phyloP scores from a whole-genome alignment of 768 basidiomycete genomes.

The Goffeauzyma gilvescens region DNA sequence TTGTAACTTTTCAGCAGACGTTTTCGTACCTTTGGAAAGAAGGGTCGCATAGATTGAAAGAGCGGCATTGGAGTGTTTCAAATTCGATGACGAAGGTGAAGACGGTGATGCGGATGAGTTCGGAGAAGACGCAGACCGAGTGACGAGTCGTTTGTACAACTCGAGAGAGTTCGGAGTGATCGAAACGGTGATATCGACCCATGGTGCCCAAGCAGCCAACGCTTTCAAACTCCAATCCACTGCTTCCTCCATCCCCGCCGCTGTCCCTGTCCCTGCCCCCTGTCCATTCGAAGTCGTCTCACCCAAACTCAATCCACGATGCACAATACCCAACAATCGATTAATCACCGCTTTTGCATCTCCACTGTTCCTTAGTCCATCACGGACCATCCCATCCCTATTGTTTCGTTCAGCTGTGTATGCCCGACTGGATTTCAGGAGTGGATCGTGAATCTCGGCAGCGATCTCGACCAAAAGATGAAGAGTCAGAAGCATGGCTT shows the following conservation, averaged over 20 bases:
- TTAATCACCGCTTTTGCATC: slow-evolving; percentile 70
- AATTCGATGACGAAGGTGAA: too few species aligned
- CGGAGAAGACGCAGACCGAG: slow-evolving; percentile 54
- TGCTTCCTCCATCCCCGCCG: slow-evolving; percentile 45
- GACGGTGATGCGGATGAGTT: too few species aligned
- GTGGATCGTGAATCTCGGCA: slow-evolving; percentile 88
- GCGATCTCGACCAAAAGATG: slow-evolving; percentile 86
- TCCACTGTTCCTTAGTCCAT: slow-evolving; percentile 69
- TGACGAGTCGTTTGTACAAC: slow-evolving; percentile 63
- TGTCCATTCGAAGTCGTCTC: slow-evolving; percentile 35
- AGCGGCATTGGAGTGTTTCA: slow-evolving; percentile 59
- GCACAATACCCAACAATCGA: slow-evolving; percentile 61
- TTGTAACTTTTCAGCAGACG: slow-evolving; percentile 70
- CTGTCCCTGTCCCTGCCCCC: too few species aligned
- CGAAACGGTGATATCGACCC: slow-evolving; percentile 94
- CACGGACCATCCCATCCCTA: slow-evolving; percentile 67
- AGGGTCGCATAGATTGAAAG: slow-evolving; percentile 63
- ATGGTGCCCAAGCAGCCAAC: slow-evolving; percentile 83
- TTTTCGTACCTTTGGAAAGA: slow-evolving; percentile 81
- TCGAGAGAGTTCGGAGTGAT: slow-evolving; percentile 77
- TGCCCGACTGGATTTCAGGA: slow-evolving; percentile 67
- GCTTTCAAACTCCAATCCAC: slow-evolving; percentile 85
- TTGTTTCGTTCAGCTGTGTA: slow-evolving; percentile 52
- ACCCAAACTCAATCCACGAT: slow-evolving; percentile 39
- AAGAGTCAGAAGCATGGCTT: slow-evolving; percentile 59